Evolutionary conservation across 805 yeast species (phyloP), one percentile per base, ranked within the genome.

Genomic region (Yarrowia sp.): DNA sequence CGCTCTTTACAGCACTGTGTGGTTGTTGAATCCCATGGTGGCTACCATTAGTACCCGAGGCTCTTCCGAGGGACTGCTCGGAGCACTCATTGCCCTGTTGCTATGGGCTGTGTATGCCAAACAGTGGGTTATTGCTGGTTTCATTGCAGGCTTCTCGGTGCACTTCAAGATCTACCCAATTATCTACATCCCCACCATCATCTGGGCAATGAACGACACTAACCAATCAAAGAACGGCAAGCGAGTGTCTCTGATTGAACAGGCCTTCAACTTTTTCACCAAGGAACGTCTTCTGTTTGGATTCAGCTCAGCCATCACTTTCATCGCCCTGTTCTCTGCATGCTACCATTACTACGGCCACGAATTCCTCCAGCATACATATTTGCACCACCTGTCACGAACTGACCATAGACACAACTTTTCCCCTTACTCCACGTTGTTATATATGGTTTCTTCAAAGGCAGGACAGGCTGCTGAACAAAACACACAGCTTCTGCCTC

Each of bases 11-110:
- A 74, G 86, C 11, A 75, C 87, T 1, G 76, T 93, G 5, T 95
- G 98, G 98, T 79, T 95, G 17, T 79, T 91, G 69, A 95, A 95
- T 73, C 98, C 99, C 14, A 89, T 95, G 95, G 98, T 92, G 0
- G 84, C 88, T 36, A 91, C 96, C 0, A 95, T 95, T 57, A 86
- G 93, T 68, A 91, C 98, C 0, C 80, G 99, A 51, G 99, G 99
- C 1, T 89, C 95, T 32, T 88, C 97, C 0, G 99, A 95, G 72
- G 92, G 97, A 67, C 80, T 95, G 0, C 75, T 95, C 51, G 90
- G 96, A 1, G 92, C 90, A 36, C 77, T 93, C 69, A 82, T 92
- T 3, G 83, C 91, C 81, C 72, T 81, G 8, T 76, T 86, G 45
- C 71, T 77, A 35, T 78, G 77, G 76, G 75, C 77, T 0, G 76